Conservation (phyloP, 108 stramenopile genomes). For the Fragilaria radians region DNA sequence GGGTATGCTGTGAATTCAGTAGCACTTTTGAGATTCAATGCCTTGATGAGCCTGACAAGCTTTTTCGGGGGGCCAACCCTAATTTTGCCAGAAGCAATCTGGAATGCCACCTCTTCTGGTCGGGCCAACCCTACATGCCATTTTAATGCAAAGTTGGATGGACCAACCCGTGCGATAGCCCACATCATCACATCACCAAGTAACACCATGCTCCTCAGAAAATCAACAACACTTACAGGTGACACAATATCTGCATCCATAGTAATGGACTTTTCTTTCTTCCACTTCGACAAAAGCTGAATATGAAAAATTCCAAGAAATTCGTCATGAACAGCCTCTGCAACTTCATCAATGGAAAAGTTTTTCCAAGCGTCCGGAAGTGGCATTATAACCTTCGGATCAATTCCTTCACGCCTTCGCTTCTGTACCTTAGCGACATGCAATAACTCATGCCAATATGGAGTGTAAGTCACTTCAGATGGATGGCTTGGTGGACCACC, state of each 20-base stretch:
- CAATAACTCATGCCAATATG: background rate
- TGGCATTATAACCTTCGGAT: background rate
- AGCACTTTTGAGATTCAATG: background rate
- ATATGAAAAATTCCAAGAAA: background rate
- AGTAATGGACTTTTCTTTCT: background rate
- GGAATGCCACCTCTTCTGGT: too few relatives aligned
- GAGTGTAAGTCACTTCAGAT: background rate
- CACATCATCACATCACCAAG: background rate
- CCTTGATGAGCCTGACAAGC: background rate
- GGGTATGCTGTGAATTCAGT: background rate
- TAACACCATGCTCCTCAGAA: background rate
- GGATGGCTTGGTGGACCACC: background rate
- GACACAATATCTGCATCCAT: background rate
- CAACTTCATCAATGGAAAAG: background rate
- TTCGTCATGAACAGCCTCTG: background rate
- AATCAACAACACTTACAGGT: background rate
- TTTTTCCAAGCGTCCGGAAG: background rate
- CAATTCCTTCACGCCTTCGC: background rate
- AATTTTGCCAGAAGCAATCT: background rate
- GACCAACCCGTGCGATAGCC: background rate
- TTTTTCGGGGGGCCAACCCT: background rate
- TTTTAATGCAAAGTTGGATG: background rate
- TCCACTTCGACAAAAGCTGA: background rate
- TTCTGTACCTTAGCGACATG: background rate
- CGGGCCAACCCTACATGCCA: background rate